phyloP scores from a whole-genome alignment of 2,329 filamentous ascomycete genomes.

The Penicillium sp. region DNA sequence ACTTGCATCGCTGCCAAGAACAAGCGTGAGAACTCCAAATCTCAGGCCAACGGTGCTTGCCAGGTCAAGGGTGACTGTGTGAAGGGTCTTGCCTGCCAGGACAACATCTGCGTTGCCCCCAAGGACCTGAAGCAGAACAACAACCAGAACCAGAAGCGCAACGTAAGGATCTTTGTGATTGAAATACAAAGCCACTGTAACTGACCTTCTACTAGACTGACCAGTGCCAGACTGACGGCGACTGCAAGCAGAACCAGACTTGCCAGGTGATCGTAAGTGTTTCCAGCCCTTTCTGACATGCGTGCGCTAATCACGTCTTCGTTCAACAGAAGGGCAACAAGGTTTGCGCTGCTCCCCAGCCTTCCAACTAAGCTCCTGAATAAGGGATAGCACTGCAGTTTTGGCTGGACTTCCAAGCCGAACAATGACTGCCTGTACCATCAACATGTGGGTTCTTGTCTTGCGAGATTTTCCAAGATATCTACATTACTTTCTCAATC shows the following conservation, averaged over 20 bases:
- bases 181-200: neutral
- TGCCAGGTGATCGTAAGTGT: slow-evolving; percentile 7
- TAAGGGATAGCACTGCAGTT: neutral
- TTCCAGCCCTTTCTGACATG: neutral
- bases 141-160: neutral
- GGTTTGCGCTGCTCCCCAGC: slow-evolving; percentile 6
- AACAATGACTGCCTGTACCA: neutral
- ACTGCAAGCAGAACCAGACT: slow-evolving; percentile 7
- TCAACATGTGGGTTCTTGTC: neutral
- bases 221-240: slow-evolving; percentile 7
- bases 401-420: neutral
- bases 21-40: slow-evolving; percentile 10
- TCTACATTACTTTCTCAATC: neutral
- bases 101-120: slow-evolving; percentile 4
- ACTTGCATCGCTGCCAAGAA: neutral
- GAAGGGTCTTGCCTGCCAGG: slow-evolving; percentile 3
- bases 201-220: neutral
- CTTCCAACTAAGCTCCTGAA: slow-evolving; percentile 5
- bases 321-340: slow-evolving; percentile 9
- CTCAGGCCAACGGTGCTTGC: slow-evolving; percentile 3
- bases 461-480: neutral
- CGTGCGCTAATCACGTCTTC: neutral
- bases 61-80: slow-evolving; percentile 8
- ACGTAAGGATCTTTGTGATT: neutral
- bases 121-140: slow-evolving; percentile 1